These are phyloP conservation scores for Typha latifolia DNA, from an alignment of 176 grass and related monocot genomes.

Conservation along the genomic window DNA sequence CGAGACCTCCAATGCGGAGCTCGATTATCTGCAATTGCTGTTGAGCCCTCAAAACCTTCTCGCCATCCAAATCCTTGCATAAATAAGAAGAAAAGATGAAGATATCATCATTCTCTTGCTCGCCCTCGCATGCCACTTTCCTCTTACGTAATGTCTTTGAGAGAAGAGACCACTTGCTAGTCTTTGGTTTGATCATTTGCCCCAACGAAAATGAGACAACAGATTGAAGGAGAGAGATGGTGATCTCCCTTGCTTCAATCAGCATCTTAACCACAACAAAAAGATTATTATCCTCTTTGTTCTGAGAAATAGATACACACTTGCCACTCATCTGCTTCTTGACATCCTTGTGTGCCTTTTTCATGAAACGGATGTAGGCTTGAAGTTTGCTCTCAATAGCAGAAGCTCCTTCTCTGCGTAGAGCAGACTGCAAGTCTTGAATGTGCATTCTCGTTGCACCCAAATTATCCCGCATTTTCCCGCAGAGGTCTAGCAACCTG, in stretches of 20 bases:
- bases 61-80: neutral
- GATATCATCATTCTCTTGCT: neutral
- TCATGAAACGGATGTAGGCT: neutral
- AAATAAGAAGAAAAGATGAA: neutral
- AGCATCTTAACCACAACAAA: neutral
- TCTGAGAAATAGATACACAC: neutral
- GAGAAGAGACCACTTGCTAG: constrained; percentile 1
- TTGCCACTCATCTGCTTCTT: neutral
- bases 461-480: neutral
- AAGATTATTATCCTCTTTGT: neutral
- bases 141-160: neutral
- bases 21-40: neutral
- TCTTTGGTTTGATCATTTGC: neutral
- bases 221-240: constrained; percentile 3
- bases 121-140: neutral
- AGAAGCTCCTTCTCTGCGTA: neutral
- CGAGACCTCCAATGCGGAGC: neutral
- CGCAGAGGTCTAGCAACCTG: neutral
- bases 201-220: neutral
- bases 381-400: neutral
- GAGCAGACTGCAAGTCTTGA: neutral
- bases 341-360: neutral
- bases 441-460: neutral
- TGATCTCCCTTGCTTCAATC: constrained; percentile 2
- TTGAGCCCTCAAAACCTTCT: neutral